Base-by-base conservation (phyloP, 768 basidiomycete genomes). In the Piloderma croceum region DNA sequence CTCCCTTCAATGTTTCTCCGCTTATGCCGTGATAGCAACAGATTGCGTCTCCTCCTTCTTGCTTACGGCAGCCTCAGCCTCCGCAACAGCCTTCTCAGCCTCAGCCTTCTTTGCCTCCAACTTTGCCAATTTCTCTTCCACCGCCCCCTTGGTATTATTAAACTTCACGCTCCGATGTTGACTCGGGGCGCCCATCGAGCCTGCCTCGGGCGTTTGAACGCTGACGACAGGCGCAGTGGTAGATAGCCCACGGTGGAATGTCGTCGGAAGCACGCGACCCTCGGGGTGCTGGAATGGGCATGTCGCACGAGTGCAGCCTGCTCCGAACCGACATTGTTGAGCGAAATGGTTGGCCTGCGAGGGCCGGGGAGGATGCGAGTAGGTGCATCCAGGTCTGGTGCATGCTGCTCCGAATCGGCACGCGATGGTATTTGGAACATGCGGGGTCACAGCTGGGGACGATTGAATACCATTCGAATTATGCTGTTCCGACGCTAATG, bases 231-330 rank as follows among this genome's bases (percentile, higher is more conserved):
- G 80, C 0, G 76, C 73, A 20, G 63, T 70, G 3, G 74, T 67
- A 12, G 77, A 71, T 20, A 90, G 60, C 1, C 88, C 87, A 17
- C 86, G 81, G 54, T 90, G 85, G 73, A 91, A 91, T 10, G 79
- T 67, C 3, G 78, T 70, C 3, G 89, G 88, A 6, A 90, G 70
- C 18, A 86, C 83, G 10, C 89, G 83, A 7, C 84, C 85, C 42
- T 87, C 79, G 0, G 94, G 94, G 57, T 99, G 94, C 47, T 87
- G 79, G 72, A 84, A 99, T n/a, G 79, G 63, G 60, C 94, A 98
- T 47, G 79, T 74, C 24, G 81, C 79, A 40, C 90, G 79, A 7
- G 90, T 96, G 61, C 94, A 98, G 15, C 68, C 75, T 11, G 84
- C 68, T 17, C 90, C 93, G 51, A 89, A 97, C 39, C 84, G 78